Percentiles rank a stretch among this genome's conserved stretches.
These are phyloP conservation scores for Ceratocystis smalleyi DNA, from an alignment of 2,329 filamentous ascomycete genomes.

Conservation along the genomic window DNA sequence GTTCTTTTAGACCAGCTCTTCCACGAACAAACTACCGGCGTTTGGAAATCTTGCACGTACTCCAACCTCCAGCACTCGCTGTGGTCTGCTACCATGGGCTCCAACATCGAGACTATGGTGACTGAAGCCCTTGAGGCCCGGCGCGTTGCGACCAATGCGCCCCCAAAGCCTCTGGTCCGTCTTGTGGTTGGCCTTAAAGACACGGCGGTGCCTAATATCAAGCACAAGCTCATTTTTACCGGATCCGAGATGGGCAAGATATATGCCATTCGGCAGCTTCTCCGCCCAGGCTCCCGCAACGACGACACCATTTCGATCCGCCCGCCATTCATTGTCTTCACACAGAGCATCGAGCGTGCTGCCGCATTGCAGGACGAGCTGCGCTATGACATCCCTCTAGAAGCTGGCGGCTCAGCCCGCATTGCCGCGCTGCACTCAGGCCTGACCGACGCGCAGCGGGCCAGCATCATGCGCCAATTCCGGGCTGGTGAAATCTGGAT, in stretches of 20 bases:
- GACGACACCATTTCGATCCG: constrained; percentile 47
- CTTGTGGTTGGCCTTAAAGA: constrained; percentile 95
- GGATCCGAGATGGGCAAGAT: constrained; percentile 90
- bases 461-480: constrained; percentile 75
- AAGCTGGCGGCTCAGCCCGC: constrained; percentile 68
- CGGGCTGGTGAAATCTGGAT: constrained; percentile 89
- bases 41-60: constrained; percentile 68
- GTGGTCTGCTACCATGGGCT: constrained; percentile 96
- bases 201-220: constrained; percentile 80
- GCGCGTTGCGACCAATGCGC: background rate
- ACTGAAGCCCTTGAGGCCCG: constrained; percentile 49
- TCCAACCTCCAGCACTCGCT: constrained; percentile 58
- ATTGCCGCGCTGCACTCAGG: constrained; percentile 85
- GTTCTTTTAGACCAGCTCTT: constrained; percentile 86
- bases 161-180: constrained; percentile 48
- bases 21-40: constrained; percentile 66
- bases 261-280: constrained; percentile 72
- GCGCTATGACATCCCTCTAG: constrained; percentile 80
- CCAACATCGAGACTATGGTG: constrained; percentile 70
- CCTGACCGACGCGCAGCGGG: constrained; percentile 59
- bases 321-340: constrained; percentile 88
- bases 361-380: constrained; percentile 77
- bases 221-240: constrained; percentile 77
- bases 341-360: constrained; percentile 85
- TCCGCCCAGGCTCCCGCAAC: constrained; percentile 47